Percentiles rank a stretch among this genome's conserved stretches.
Evolutionary conservation across 2,329 filamentous ascomycete genomes (phyloP).

Genomic region (Cryphonectria japonica): DNA sequence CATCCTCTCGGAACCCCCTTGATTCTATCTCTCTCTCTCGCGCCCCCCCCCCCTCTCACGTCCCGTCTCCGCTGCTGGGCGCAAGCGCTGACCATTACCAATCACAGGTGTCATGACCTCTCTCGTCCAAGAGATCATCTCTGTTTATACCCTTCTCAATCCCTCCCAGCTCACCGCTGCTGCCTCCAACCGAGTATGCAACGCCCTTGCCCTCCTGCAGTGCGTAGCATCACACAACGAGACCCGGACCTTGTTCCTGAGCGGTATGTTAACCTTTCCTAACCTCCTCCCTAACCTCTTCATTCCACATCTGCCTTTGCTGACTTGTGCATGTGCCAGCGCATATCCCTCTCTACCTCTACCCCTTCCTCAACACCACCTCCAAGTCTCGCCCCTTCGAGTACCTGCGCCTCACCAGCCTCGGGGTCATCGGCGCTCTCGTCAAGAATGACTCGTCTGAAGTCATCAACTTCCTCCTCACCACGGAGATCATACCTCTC

Average conservation of each 20-base stretch:
- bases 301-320: background rate
- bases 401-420: conserved; percentile 91
- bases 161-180: conserved; percentile 95
- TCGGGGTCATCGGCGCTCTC: conserved; percentile 94
- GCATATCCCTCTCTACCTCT: conserved; percentile 96
- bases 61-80: background rate
- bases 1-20: no score
- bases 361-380: conserved; percentile 97
- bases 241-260: conserved; percentile 89
- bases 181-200: conserved; percentile 97
- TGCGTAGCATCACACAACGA: conserved; percentile 98
- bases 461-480: conserved; percentile 98
- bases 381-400: conserved; percentile 98
- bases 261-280: conserved; percentile 61
- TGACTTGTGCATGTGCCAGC: conserved; percentile 55
- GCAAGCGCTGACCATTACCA: background rate
- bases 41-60: no score
- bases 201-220: conserved; percentile 91
- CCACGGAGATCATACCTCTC: conserved; percentile 96
- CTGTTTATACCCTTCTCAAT: conserved; percentile 94
- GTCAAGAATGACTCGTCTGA: conserved; percentile 99
- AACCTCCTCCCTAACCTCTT: background rate
- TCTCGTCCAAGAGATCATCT: conserved; percentile 96
- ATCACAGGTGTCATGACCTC: conserved; percentile 94
- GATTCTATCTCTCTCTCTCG: background rate